phyloP scores from a whole-genome alignment of 495 filamentous ascomycete species.

The Podospora conica region DNA sequence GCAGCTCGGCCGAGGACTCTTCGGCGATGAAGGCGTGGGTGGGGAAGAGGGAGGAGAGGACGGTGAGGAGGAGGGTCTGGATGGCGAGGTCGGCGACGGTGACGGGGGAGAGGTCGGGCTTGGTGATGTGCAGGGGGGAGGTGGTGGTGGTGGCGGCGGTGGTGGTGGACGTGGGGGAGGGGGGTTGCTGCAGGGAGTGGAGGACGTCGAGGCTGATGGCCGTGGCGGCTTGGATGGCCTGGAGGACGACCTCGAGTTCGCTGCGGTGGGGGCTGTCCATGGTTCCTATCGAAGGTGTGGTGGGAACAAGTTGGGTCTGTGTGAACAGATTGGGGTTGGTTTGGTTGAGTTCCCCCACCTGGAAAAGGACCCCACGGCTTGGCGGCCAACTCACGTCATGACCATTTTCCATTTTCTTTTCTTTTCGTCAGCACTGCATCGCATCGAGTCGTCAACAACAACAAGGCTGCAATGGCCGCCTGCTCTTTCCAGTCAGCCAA shows the following conservation, averaged over 20 bases:
- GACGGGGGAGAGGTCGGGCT: slow-evolving; percentile 55
- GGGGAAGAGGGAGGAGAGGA: slow-evolving; percentile 50
- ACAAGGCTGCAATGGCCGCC: not conserved
- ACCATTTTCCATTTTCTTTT: no score
- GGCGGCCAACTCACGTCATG: no score
- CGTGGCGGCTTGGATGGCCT: not conserved
- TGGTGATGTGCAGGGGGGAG: slow-evolving; percentile 25
- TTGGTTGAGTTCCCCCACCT: not conserved
- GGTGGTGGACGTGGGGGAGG: not conserved
- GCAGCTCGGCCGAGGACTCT: slow-evolving; percentile 52
- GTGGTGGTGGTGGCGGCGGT: not conserved
- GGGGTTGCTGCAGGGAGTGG: not conserved
- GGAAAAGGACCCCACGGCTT: not conserved
- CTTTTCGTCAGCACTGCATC: no score
- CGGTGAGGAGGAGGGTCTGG: slow-evolving; percentile 55
- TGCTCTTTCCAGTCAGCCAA: not conserved
- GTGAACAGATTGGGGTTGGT: not conserved
- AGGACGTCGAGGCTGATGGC: slow-evolving; percentile 2
- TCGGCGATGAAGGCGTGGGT: slow-evolving; percentile 55
- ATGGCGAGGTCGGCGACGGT: slow-evolving; percentile 65
- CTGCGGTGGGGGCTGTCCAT: not conserved
- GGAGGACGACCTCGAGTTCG: not conserved
- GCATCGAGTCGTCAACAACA: no score
- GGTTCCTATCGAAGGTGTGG: not conserved
- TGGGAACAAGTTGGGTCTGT: not conserved